phyloP scores from a whole-genome alignment of 1,139 yeast species.

The Candida frijolesensis region DNA sequence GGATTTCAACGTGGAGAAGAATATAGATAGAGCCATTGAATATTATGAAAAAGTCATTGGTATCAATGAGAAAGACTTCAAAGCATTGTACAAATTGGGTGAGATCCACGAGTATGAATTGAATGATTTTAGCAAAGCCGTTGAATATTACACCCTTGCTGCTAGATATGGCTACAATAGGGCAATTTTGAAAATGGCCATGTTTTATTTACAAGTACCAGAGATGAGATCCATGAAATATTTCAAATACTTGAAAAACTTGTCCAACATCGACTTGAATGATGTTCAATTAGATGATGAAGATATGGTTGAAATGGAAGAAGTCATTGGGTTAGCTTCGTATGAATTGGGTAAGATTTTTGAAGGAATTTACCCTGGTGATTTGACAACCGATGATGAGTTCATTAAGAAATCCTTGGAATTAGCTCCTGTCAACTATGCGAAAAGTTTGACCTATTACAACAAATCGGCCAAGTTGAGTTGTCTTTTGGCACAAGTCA shows the following conservation, averaged over 20 bases:
- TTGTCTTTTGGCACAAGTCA: conserved; percentile 81
- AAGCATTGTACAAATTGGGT: conserved; percentile 43
- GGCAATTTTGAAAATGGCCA: conserved; percentile 46
- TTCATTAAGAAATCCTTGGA: conserved; percentile 39
- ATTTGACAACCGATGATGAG: conserved; percentile 38
- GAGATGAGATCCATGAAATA: conserved; percentile 37
- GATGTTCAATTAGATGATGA: conserved; percentile 40
- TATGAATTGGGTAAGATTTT: conserved; percentile 67
- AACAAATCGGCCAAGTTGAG: conserved; percentile 76
- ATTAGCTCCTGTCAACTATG: conserved; percentile 50
- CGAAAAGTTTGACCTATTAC: conserved; percentile 69
- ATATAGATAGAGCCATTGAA: conserved; percentile 32
- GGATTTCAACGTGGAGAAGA: conserved; percentile 38
- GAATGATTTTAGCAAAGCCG: conserved; percentile 34
- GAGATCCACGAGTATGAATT: conserved; percentile 43
- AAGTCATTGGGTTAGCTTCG: conserved; percentile 45
- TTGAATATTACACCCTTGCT: conserved; percentile 38
- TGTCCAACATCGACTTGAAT: conserved; percentile 38
- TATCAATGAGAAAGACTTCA: conserved; percentile 34
- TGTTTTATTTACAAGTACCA: conserved; percentile 41
- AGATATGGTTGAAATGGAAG: conserved; percentile 45
- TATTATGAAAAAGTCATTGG: conserved; percentile 38
- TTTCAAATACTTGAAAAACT: conserved; percentile 39
- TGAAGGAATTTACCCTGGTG: conserved; percentile 64
- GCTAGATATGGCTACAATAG: conserved; percentile 48